These are phyloP conservation scores for Suillus brevipes DNA, from an alignment of 768 basidiomycete genomes.

Conservation along the genomic window DNA sequence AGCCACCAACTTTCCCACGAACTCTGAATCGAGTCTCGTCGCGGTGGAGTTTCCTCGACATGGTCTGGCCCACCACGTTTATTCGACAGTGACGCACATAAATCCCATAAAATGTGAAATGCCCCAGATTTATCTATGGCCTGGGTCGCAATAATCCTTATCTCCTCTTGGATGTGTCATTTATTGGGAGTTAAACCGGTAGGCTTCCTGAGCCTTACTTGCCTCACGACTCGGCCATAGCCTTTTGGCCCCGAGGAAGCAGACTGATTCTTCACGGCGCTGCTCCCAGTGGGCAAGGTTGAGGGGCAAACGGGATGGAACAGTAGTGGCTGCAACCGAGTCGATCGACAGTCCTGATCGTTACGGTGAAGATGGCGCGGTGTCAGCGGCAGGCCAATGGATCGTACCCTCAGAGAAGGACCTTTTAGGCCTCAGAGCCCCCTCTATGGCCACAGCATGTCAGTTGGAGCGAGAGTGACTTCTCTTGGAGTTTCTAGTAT, in stretches of 20 bases:
- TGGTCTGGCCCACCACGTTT: too few species aligned
- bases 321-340: not conserved
- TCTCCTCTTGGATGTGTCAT: not conserved
- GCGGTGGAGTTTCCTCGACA: too few species aligned
- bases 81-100: too few species aligned
- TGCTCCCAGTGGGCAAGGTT: not conserved
- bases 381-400: too few species aligned
- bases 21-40: too few species aligned
- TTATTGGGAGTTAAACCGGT: not conserved
- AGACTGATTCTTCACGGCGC: not conserved
- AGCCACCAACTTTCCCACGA: too few species aligned
- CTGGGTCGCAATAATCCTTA: not conserved
- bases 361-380: not conserved
- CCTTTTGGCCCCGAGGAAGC: not conserved
- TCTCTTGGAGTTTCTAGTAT: not conserved
- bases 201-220: not conserved
- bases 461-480: not conserved
- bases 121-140: not conserved
- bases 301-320: not conserved
- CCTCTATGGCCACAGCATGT: not conserved
- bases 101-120: too few species aligned
- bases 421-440: not conserved
- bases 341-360: not conserved
- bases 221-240: not conserved
- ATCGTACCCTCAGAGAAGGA: not conserved